A percentile compares a stretch with the other conserved stretches of the same genome.
phyloP scores from a whole-genome alignment of 1,284 basidiomycete genomes.

The Irpex sp. region DNA sequence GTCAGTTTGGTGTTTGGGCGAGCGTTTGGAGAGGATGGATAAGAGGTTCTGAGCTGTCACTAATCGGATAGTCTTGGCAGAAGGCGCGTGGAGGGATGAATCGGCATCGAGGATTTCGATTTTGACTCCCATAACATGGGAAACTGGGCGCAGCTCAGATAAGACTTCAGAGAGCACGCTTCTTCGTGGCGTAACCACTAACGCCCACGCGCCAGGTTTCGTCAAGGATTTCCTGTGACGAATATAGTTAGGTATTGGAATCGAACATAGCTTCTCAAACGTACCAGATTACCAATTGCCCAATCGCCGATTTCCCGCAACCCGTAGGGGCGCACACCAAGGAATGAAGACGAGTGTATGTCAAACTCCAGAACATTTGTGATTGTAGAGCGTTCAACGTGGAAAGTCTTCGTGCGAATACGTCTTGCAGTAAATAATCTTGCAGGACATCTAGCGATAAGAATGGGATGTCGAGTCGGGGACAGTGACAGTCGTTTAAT shows the following conservation, averaged over 20 bases:
- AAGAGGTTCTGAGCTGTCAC: constrained; percentile 50
- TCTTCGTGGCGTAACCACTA: constrained; percentile 54
- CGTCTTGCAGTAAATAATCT: constrained; percentile 43
- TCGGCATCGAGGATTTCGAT: constrained; percentile 38
- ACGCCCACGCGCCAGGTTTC: constrained; percentile 39
- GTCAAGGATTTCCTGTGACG: constrained; percentile 40
- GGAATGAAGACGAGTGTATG: constrained; percentile 69
- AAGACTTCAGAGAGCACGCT: constrained; percentile 46
- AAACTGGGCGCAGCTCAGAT: constrained; percentile 43
- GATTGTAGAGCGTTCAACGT: constrained; percentile 88
- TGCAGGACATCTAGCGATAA: constrained; percentile 57
- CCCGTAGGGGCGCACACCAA: constrained; percentile 83
- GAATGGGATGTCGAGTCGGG: constrained; percentile 81
- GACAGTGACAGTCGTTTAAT: constrained; percentile 59
- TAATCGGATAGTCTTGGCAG: constrained; percentile 48
- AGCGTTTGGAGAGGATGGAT: constrained; percentile 32
- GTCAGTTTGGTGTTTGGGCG: constrained; percentile 15
- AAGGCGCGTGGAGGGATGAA: constrained; percentile 31
- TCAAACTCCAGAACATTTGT: constrained; percentile 84
- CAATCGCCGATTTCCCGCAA: constrained; percentile 81
- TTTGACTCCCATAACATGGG: constrained; percentile 36
- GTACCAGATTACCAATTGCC: constrained; percentile 66
- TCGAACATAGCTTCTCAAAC: constrained; percentile 14
- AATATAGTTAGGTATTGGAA: not conserved
- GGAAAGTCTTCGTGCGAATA: constrained; percentile 43